Conservation (phyloP, 495 filamentous ascomycete species). For the Elaphomyces granulatus region DNA sequence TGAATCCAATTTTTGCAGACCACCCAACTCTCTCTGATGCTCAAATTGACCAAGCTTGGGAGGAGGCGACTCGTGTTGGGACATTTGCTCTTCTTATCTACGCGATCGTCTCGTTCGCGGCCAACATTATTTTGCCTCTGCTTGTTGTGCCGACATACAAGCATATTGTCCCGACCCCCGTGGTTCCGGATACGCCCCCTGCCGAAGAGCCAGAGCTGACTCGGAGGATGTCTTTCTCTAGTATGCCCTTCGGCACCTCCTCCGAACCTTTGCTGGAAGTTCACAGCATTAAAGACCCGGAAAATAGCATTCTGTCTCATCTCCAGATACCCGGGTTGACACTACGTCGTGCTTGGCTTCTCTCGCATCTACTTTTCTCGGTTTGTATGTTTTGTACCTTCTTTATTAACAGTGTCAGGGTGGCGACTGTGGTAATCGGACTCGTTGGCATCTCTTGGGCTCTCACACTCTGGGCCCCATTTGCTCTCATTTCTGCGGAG, state of each 20-base stretch:
- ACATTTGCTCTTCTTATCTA: constrained; percentile 81
- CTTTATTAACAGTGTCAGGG: constrained; percentile 48
- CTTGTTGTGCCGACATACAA: constrained; percentile 62
- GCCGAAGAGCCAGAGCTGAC: constrained; percentile 11
- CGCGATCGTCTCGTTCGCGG: constrained; percentile 61
- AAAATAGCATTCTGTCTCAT: constrained; percentile 28
- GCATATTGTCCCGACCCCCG: constrained; percentile 2
- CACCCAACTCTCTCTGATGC: constrained; percentile 61
- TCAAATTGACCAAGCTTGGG: constrained; percentile 65
- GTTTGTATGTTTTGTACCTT: constrained; percentile 67
- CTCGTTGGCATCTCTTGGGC: constrained; percentile 81
- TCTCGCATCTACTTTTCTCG: constrained; percentile 68
- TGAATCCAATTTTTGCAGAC: constrained; percentile 58
- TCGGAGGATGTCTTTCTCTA: constrained; percentile 21
- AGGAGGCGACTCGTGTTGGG: constrained; percentile 64
- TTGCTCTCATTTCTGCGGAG: constrained; percentile 80
- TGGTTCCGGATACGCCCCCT: constrained; percentile 4
- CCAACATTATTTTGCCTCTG: constrained; percentile 70
- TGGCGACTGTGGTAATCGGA: constrained; percentile 58
- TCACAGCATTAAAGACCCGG: constrained; percentile 3
- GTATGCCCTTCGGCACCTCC: constrained; percentile 13
- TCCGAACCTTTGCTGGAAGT: constrained; percentile 19
- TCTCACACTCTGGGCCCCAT: constrained; percentile 79
- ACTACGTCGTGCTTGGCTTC: constrained; percentile 70
- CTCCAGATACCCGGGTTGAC: constrained; percentile 68